Conservation (phyloP, 768 basidiomycete species). For the Pleurotus platypus region DNA sequence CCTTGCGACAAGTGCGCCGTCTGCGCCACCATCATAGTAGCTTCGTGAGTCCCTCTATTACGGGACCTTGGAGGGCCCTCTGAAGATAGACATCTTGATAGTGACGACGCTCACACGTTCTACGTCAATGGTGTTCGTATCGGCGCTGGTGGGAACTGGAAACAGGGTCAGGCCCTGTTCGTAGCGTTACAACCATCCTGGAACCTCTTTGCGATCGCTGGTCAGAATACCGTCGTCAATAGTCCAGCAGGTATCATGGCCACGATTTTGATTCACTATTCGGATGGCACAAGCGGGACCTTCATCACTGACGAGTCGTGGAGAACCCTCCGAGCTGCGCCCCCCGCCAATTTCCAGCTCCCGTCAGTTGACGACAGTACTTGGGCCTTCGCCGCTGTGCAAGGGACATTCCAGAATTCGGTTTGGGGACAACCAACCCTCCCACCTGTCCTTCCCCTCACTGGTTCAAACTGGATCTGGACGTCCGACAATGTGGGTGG, state of each 20-base stretch:
- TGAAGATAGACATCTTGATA: not conserved
- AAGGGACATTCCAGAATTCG: not conserved
- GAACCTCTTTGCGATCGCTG: constrained; percentile 1
- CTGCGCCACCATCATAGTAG: not conserved
- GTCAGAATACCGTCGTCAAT: not conserved
- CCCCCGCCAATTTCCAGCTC: not conserved
- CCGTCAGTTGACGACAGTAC: not conserved
- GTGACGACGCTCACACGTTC: not conserved
- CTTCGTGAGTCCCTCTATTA: not conserved
- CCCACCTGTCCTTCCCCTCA: not conserved
- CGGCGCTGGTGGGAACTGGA: not conserved
- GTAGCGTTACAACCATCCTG: not conserved
- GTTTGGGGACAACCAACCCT: not conserved
- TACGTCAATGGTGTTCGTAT: not conserved
- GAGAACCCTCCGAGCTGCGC: not conserved
- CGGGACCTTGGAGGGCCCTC: no score
- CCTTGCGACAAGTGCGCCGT: not conserved
- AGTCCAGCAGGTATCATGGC: not conserved
- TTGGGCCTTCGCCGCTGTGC: not conserved
- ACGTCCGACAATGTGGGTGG: not conserved
- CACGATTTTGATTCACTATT: not conserved
- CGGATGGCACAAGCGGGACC: not conserved
- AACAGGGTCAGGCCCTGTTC: not conserved
- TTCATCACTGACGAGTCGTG: constrained; percentile 3
- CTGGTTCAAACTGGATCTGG: constrained; percentile 7